Percentiles rank a stretch among this genome's conserved stretches.
phyloP scores from a whole-genome alignment of 768 basidiomycete species.

The Mycena amicta region DNA sequence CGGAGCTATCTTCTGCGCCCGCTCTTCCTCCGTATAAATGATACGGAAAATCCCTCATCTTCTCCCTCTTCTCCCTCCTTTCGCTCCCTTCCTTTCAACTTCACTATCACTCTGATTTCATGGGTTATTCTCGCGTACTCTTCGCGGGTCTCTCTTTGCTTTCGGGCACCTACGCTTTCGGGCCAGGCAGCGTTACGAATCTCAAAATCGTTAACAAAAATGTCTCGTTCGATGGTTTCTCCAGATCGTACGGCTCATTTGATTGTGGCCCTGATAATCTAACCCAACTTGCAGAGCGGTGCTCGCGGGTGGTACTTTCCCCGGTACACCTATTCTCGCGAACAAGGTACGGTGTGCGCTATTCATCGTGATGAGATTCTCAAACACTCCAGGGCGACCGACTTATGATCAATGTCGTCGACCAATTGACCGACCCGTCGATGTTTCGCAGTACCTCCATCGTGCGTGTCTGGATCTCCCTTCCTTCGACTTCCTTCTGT shows the following conservation, averaged over 20 bases:
- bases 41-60: not conserved
- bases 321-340: constrained; percentile 30
- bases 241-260: constrained; percentile 8
- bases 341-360: constrained; percentile 28
- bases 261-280: not conserved
- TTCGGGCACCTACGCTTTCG: not conserved
- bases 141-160: not conserved
- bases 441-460: constrained; percentile 56
- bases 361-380: not conserved
- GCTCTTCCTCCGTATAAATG: not conserved
- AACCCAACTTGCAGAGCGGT: constrained; percentile 35
- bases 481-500: no score
- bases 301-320: constrained; percentile 29
- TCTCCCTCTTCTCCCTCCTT: not conserved
- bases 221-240: constrained; percentile 15
- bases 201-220: constrained; percentile 13
- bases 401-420: constrained; percentile 51
- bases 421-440: constrained; percentile 46
- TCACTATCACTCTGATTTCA: not conserved
- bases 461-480: constrained; percentile 34
- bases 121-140: not conserved
- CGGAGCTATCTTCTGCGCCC: not conserved
- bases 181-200: not conserved
- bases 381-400: constrained; percentile 36
- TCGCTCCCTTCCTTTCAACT: not conserved